Evolutionary conservation across 1,284 basidiomycete species (phyloP), one percentile per base, ranked within the genome.

Genomic region (Malassezia pachydermatis): DNA sequence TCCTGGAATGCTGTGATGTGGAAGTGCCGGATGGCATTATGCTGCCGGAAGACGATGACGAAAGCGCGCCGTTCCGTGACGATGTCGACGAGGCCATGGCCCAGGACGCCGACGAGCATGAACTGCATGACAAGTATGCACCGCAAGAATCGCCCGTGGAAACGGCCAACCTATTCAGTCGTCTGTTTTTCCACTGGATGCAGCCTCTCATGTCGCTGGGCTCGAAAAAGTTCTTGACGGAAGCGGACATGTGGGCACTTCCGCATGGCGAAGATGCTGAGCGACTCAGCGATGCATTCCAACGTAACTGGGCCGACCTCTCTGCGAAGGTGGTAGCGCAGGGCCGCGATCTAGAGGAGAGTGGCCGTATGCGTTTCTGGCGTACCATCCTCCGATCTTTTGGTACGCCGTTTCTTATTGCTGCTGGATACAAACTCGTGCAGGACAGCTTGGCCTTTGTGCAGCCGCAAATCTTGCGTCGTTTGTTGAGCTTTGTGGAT

Each of bases 381-480:
- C 29, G 16, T 22, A 48, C 60, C 6, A 33, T 63, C 2, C 34
- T 43, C 17, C 11, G 20, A n/a, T 28, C 61, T 5, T 96, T 86
- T 62, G 90, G 90, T 0, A 76, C 78, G 0, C 82, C 85, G 0
- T 94, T 85, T 64, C 72, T 80, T 2, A 63, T 80, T 17, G 89
- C 88, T 0, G 76, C 76, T 29, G 13, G 72, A 11, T 67, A 70
- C 67, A 90, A 94, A 74, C 59, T 85, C 11, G 40, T 79, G 0
- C 87, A 90, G 72, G 90, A 96, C 69, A 74, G 75, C 35, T 75
- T 92, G 11, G 80, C 81, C 0, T 96, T 96, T 73, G 71, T 82
- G 2, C 90, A 95, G 69, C 92, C 92, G 0, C 85, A 94, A 70
- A 76, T 96, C 1, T 78, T 98, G 22, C 80, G 85, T 14, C 77